Conservation (phyloP, 2,329 filamentous ascomycete species). For the Xylariales sp. region DNA sequence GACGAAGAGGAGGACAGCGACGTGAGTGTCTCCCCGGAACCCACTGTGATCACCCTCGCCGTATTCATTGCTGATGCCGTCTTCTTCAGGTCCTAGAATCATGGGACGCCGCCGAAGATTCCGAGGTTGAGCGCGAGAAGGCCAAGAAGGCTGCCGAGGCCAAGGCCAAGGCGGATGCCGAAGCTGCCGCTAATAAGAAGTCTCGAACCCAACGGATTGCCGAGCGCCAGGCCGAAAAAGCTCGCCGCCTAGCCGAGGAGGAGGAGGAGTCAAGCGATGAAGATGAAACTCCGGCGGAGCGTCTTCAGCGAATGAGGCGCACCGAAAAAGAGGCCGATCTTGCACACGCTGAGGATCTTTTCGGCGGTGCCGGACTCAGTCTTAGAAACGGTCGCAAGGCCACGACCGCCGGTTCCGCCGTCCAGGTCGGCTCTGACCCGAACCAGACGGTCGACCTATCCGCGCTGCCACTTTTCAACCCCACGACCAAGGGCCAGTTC, state of each 20-base stretch:
- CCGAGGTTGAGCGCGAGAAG: conserved; percentile 96
- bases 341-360: conserved; percentile 89
- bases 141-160: conserved; percentile 85
- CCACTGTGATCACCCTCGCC: not conserved
- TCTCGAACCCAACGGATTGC: conserved; percentile 86
- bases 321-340: conserved; percentile 91
- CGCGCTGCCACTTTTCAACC: conserved; percentile 86
- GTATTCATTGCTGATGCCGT: conserved; percentile 32
- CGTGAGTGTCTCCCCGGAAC: conserved; percentile 61
- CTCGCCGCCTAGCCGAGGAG: conserved; percentile 63
- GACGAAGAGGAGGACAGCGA: conserved; percentile 90
- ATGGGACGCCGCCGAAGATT: conserved; percentile 97
- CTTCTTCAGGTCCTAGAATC: conserved; percentile 82
- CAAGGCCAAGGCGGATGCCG: conserved; percentile 89
- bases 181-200: conserved; percentile 91
- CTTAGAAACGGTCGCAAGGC: conserved; percentile 73
- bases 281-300: conserved; percentile 79
- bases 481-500: conserved; percentile 87
- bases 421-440: conserved; percentile 80
- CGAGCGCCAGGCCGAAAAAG: conserved; percentile 75
- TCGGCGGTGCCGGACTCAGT: conserved; percentile 75
- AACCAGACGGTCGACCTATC: conserved; percentile 84
- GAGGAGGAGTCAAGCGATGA: conserved; percentile 68
- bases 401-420: conserved; percentile 71
- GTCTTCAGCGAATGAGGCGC: conserved; percentile 78